phyloP scores from a whole-genome alignment of 768 basidiomycete genomes.

The Russula lepida region DNA sequence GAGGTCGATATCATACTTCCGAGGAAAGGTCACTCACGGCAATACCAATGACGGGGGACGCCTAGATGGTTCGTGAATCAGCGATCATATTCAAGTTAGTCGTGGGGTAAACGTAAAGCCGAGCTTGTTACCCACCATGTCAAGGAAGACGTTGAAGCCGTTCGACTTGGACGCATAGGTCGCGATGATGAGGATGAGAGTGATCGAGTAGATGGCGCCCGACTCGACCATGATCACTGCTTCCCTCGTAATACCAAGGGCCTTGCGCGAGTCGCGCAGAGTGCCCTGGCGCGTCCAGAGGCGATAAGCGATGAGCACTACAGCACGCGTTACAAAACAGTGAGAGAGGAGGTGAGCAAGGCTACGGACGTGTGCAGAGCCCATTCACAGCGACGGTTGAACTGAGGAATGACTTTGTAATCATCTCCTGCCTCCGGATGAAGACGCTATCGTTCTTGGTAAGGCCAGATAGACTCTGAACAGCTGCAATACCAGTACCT shows the following conservation, averaged over 20 bases:
- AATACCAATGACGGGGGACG: conserved; percentile 14
- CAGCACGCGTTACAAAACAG: background rate
- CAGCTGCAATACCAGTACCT: conserved; percentile 23
- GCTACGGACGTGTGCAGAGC: conserved; percentile 25
- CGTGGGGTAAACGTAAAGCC: no score
- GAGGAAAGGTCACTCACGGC: background rate
- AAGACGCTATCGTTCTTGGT: conserved; percentile 23
- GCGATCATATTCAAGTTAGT: background rate
- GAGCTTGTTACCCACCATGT: conserved; percentile 6
- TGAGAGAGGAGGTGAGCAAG: background rate
- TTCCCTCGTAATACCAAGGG: conserved; percentile 12
- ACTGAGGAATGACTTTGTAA: conserved; percentile 24
- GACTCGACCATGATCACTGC: conserved; percentile 14
- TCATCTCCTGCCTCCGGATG: conserved; percentile 18
- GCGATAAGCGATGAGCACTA: conserved; percentile 24
- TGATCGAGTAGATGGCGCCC: conserved; percentile 14
- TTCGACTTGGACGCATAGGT: conserved; percentile 10
- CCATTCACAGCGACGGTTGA: conserved; percentile 24
- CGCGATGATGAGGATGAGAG: conserved; percentile 8
- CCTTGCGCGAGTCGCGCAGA: conserved; percentile 13
- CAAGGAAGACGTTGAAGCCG: conserved; percentile 19
- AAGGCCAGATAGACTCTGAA: conserved; percentile 20
- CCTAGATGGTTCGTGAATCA: background rate
- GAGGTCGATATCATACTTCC: background rate
- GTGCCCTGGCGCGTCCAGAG: conserved; percentile 24